Conservation (phyloP, 306 rosid genomes). For the Leucaena leucocephala region DNA sequence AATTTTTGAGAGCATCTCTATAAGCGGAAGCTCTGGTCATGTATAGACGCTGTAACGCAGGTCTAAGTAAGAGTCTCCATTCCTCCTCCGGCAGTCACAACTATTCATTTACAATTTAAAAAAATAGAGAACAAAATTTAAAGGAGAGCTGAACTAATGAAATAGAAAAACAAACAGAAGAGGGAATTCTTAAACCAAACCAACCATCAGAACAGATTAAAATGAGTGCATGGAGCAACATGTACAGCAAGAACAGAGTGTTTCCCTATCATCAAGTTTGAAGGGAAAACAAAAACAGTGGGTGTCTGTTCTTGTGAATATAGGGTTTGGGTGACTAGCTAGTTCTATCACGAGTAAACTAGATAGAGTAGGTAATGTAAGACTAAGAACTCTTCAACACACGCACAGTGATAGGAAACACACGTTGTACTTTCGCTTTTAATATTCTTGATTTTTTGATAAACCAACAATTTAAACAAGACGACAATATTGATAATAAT, state of each 20-base stretch:
- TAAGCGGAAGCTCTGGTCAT: conserved; percentile 93
- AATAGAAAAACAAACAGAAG: background rate
- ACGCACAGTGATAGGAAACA: background rate
- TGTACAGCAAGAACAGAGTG: conserved; percentile 14
- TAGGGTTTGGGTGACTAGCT: background rate
- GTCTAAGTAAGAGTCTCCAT: conserved; percentile 65
- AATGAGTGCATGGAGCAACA: background rate
- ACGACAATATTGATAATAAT: conserved; percentile 16
- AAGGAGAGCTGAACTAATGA: background rate
- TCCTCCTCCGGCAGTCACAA: conserved; percentile 63
- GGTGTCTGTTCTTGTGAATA: too few relatives aligned
- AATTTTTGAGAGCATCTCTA: conserved; percentile 83
- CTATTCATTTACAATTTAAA: conserved; percentile 39
- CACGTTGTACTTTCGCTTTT: background rate
- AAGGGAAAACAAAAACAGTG: too few relatives aligned
- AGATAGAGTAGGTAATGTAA: conserved; percentile 1
- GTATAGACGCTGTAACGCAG: conserved; percentile 82
- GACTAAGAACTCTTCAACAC: conserved; percentile 4
- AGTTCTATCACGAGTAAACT: conserved; percentile 5
- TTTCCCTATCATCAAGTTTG: too few relatives aligned
- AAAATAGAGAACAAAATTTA: background rate
- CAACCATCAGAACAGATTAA: conserved; percentile 23
- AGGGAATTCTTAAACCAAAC: conserved; percentile 7
- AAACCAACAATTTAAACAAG: conserved; percentile 5
- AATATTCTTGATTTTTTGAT: background rate